A percentile compares a stretch with the other conserved stretches of the same genome.
Conservation (phyloP, 2,329 filamentous ascomycete species). For the Cryphonectria japonica region DNA sequence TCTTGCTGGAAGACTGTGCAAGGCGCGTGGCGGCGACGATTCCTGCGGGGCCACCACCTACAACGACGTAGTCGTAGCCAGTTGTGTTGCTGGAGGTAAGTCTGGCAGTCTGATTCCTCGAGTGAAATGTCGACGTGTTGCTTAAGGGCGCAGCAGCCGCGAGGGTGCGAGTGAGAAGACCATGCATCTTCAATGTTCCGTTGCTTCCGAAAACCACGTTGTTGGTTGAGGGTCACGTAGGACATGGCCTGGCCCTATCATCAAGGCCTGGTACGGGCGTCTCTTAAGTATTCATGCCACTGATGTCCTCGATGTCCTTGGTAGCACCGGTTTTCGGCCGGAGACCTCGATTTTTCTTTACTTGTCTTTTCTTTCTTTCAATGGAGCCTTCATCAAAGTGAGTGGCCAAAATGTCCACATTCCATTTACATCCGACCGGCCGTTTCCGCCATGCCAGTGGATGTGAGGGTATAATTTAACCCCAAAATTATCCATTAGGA, state of each 20-base stretch:
- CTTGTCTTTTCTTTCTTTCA: not conserved
- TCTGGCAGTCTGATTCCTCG: not conserved
- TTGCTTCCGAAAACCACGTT: not conserved
- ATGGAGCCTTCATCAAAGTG: not conserved
- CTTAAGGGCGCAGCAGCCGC: constrained; percentile 7
- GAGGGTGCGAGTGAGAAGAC: constrained; percentile 1
- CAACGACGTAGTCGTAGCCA: constrained; percentile 45
- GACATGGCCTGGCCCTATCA: not conserved
- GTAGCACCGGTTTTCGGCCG: not conserved
- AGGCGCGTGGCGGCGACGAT: constrained; percentile 42
- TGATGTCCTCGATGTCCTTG: not conserved
- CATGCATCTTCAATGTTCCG: not conserved
- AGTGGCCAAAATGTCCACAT: not conserved
- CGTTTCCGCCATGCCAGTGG: not conserved
- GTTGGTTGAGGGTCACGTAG: not conserved
- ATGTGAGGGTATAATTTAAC: not conserved
- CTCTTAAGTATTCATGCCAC: not conserved
- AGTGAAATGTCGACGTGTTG: not conserved
- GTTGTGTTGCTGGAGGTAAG: constrained; percentile 35
- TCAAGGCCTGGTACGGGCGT: not conserved
- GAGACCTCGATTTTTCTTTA: not conserved
- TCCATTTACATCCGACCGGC: not conserved
- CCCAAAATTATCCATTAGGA: not conserved
- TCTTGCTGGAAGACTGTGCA: constrained; percentile 38
- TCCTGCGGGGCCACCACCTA: constrained; percentile 43